These are phyloP conservation scores for Solanum appendiculatum DNA, from an alignment of 257 asterid genomes.

Conservation along the genomic window DNA sequence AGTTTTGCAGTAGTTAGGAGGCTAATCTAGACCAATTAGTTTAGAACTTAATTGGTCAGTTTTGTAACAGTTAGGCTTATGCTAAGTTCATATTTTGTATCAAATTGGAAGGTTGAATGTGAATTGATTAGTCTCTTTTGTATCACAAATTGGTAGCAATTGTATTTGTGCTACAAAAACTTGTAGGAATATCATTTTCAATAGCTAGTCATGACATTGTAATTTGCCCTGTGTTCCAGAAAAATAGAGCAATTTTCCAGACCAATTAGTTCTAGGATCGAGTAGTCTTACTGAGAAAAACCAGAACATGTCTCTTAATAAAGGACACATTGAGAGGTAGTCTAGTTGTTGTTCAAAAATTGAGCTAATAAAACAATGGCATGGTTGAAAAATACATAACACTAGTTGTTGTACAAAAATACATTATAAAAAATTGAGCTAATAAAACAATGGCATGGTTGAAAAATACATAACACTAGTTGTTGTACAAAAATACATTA, in stretches of 20 bases:
- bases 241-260: too few relatives aligned
- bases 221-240: background rate
- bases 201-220: too few relatives aligned
- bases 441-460: background rate
- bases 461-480: background rate
- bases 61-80: too few relatives aligned
- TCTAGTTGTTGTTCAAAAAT: background rate
- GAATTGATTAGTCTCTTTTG: background rate
- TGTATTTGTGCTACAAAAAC: too few relatives aligned
- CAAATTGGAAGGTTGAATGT: background rate
- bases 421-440: background rate
- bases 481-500: too few relatives aligned
- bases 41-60: background rate
- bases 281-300: background rate
- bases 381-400: background rate
- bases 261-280: background rate
- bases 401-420: background rate
- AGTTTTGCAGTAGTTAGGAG: background rate
- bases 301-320: too few relatives aligned
- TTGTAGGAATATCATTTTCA: too few relatives aligned
- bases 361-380: background rate
- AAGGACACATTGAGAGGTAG: background rate
- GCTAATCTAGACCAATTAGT: background rate
- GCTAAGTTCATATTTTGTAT: background rate
- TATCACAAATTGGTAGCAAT: too few relatives aligned